phyloP scores from a whole-genome alignment of 225 moss, liverwort and hornwort genomes.

The Ulota crispa region DNA sequence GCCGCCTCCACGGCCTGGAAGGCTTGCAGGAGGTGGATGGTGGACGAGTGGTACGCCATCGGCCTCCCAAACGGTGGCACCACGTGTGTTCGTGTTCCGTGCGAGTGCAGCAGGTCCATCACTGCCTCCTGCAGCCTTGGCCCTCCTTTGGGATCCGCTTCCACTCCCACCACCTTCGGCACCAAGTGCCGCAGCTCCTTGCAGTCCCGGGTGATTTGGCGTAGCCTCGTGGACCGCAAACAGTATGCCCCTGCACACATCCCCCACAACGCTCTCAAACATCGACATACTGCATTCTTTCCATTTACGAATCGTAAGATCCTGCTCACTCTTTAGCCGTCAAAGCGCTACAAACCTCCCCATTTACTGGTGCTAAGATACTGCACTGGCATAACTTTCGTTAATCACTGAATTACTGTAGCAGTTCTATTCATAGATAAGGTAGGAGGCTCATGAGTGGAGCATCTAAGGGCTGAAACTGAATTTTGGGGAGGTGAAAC shows the following conservation, averaged over 20 bases:
- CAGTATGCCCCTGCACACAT: slow-evolving; percentile 53
- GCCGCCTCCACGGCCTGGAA: slow-evolving; percentile 78
- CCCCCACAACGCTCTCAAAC: neutral
- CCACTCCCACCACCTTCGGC: slow-evolving; percentile 72
- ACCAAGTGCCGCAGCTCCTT: slow-evolving; percentile 78
- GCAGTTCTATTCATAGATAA: neutral
- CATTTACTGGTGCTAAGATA: neutral
- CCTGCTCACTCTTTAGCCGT: neutral
- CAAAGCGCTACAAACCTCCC: too few relatives aligned
- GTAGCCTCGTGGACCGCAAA: slow-evolving; percentile 66
- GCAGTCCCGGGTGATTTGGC: slow-evolving; percentile 62
- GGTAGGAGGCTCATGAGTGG: too few relatives aligned
- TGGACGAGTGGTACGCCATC: slow-evolving; percentile 49
- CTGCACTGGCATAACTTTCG: neutral
- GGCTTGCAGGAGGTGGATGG: slow-evolving; percentile 76
- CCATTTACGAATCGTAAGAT: too few relatives aligned
- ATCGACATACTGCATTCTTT: neutral
- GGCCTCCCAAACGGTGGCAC: slow-evolving; percentile 19
- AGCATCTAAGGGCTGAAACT: too few relatives aligned
- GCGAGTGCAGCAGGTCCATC: slow-evolving; percentile 71
- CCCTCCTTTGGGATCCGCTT: slow-evolving; percentile 76
- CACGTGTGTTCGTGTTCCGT: slow-evolving; percentile 49
- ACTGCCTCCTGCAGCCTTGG: slow-evolving; percentile 75
- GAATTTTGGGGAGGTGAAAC: too few relatives aligned
- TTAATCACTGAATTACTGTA: neutral